These are phyloP conservation scores for Chlorella ohadii DNA, from an alignment of 139 green algal genomes.

Conservation along the genomic window DNA sequence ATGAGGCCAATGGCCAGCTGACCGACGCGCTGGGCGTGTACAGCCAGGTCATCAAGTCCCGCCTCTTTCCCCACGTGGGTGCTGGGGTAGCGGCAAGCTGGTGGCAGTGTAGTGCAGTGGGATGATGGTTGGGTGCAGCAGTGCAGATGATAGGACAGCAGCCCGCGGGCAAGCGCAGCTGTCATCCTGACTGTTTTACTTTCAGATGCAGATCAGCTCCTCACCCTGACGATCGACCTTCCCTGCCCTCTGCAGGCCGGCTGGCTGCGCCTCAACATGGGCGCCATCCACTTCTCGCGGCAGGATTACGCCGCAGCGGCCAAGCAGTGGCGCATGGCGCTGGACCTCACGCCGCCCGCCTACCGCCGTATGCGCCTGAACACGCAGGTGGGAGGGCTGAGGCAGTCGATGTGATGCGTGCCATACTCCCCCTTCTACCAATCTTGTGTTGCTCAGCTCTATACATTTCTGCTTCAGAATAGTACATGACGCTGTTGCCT, in stretches of 20 bases:
- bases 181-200: too few relatives aligned
- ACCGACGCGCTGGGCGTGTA: conserved; percentile 81
- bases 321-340: conserved; percentile 91
- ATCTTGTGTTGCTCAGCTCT: too few relatives aligned
- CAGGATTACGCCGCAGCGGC: conserved; percentile 65
- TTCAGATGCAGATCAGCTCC: neutral
- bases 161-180: too few relatives aligned
- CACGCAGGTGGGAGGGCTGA: conserved; percentile 41
- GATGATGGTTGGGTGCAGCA: too few relatives aligned
- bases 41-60: conserved; percentile 75
- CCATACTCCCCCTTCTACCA: too few relatives aligned
- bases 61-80: conserved; percentile 55
- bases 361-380: conserved; percentile 62
- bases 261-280: conserved; percentile 89
- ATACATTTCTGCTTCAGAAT: too few relatives aligned
- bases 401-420: too few relatives aligned
- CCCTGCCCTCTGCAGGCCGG: conserved; percentile 29
- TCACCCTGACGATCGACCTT: neutral
- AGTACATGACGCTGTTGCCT: too few relatives aligned
- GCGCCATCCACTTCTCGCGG: conserved; percentile 86
- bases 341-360: conserved; percentile 78
- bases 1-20: conserved; percentile 71
- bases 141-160: too few relatives aligned
- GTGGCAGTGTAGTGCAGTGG: too few relatives aligned
- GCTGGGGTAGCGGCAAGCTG: neutral